These are phyloP conservation scores for Obelidium mucronatum DNA, from an alignment of 192 early-diverging fungal species.

Conservation along the genomic window DNA sequence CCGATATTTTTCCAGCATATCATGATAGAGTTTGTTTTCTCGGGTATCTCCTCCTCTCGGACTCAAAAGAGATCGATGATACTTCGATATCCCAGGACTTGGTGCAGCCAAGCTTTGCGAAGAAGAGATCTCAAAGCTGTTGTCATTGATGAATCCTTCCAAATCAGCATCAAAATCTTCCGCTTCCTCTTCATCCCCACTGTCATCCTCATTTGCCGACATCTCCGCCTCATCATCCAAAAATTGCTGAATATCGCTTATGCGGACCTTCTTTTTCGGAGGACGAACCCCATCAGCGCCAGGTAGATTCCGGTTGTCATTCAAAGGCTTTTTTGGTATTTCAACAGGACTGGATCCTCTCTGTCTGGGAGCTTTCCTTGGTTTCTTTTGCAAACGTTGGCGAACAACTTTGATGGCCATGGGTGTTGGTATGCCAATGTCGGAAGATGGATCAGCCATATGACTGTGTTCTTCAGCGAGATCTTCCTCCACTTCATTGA, in stretches of 20 bases:
- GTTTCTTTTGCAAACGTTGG: slow-evolving; percentile 32
- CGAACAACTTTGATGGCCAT: slow-evolving; percentile 26
- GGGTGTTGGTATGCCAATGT: slow-evolving; percentile 25
- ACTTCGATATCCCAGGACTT: slow-evolving; percentile 31
- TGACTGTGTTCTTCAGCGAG: no score
- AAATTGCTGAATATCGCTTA: slow-evolving; percentile 42
- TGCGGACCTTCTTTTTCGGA: slow-evolving; percentile 5
- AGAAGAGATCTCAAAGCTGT: background rate
- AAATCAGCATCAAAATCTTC: slow-evolving; percentile 38
- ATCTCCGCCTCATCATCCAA: slow-evolving; percentile 52
- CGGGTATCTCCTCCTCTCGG: background rate
- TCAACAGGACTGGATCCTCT: background rate
- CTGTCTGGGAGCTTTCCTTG: slow-evolving; percentile 24
- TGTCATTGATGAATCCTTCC: slow-evolving; percentile 37
- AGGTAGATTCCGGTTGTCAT: background rate
- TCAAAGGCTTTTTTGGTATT: background rate
- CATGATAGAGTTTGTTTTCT: slow-evolving; percentile 1
- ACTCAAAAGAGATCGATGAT: slow-evolving; percentile 23
- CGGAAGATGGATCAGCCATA: slow-evolving; percentile 18
- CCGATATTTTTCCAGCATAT: slow-evolving; percentile 19
- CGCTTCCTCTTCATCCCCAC: slow-evolving; percentile 24
- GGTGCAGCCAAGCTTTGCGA: slow-evolving; percentile 16
- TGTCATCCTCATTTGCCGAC: slow-evolving; percentile 25
- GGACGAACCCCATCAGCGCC: background rate
- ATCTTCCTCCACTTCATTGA: slow-evolving; percentile 26